Conservation (phyloP, 495 filamentous ascomycete species). For the Xylaria castorea region DNA sequence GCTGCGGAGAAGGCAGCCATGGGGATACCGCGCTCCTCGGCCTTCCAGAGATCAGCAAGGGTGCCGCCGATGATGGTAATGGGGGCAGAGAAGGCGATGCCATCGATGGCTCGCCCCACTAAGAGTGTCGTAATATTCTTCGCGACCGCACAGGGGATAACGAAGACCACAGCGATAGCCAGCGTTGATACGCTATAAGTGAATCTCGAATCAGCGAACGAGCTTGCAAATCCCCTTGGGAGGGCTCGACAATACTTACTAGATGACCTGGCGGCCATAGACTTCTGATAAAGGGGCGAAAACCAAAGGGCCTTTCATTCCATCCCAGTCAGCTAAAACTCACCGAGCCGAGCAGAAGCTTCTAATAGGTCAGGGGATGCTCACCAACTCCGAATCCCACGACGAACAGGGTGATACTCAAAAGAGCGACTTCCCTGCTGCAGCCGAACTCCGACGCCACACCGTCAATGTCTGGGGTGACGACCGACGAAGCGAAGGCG, state of each 20-base stretch:
- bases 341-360: background rate
- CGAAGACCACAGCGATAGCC: constrained; percentile 71
- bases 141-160: constrained; percentile 78
- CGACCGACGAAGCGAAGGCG: constrained; percentile 66
- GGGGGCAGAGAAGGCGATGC: constrained; percentile 81
- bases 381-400: constrained; percentile 77
- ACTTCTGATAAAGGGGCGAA: constrained; percentile 82
- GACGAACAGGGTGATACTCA: constrained; percentile 76
- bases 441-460: constrained; percentile 67
- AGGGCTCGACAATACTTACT: constrained; percentile 36
- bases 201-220: background rate
- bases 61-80: constrained; percentile 86
- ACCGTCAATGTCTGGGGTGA: constrained; percentile 71
- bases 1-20: constrained; percentile 88
- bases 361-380: background rate
- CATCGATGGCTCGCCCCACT: constrained; percentile 74
- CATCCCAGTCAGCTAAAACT: background rate
- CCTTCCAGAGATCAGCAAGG: constrained; percentile 79
- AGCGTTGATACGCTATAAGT: constrained; percentile 56
- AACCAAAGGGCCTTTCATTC: constrained; percentile 66
- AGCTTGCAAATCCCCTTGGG: background rate
- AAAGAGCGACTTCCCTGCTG: constrained; percentile 68
- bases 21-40: constrained; percentile 81
- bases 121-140: constrained; percentile 77
- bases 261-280: constrained; percentile 71